These are phyloP conservation scores for Diaporthe eres DNA, from an alignment of 2,329 filamentous ascomycete genomes.

Conservation along the genomic window DNA sequence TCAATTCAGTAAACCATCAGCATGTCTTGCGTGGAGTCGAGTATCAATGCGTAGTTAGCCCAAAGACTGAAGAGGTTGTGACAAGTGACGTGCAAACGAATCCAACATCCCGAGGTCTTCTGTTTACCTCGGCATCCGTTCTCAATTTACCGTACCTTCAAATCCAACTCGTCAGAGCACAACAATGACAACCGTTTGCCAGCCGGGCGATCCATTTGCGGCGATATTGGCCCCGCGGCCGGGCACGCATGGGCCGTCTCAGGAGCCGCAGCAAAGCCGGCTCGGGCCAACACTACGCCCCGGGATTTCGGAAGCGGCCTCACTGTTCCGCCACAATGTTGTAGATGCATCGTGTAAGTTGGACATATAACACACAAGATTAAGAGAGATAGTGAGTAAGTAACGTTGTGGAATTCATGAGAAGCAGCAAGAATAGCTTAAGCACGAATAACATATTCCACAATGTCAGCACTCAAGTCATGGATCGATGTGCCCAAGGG, in stretches of 20 bases:
- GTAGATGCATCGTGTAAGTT: neutral
- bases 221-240: neutral
- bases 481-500: slow-evolving; percentile 52
- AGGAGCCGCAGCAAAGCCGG: neutral
- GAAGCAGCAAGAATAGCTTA: neutral
- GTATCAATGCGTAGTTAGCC: neutral
- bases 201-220: neutral
- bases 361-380: neutral
- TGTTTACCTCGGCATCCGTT: no score
- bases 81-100: neutral
- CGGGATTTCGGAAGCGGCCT: slow-evolving; percentile 17
- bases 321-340: neutral
- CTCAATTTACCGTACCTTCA: neutral
- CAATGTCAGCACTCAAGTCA: slow-evolving; percentile 41
- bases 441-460: neutral
- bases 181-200: no score
- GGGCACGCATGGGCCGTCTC: neutral
- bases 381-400: neutral
- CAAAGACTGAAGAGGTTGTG: neutral
- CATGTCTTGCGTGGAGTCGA: neutral
- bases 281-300: neutral
- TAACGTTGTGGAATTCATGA: neutral
- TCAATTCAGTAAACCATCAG: no score
- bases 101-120: neutral
- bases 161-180: neutral